Evolutionary conservation across 208 protist species (phyloP).

Genomic region (Leishmania turanica): DNA sequence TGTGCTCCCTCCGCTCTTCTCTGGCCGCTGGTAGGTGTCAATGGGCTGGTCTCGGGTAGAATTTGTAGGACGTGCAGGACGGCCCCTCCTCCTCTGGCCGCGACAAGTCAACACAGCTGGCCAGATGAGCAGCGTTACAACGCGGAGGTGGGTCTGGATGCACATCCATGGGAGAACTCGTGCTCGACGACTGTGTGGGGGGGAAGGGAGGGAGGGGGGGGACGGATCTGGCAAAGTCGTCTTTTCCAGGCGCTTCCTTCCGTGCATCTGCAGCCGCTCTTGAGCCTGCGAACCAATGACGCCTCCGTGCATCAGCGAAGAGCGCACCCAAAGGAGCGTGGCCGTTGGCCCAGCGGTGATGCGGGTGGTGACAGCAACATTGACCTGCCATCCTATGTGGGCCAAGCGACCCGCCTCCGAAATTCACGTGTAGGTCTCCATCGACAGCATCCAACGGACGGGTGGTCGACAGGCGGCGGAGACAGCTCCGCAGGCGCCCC

Average conservation of each 20-base stretch:
- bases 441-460: not conserved
- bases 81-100: slow-evolving; percentile 26
- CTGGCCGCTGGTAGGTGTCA: no score
- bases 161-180: not conserved
- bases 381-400: not conserved
- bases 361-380: not conserved
- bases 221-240: slow-evolving; percentile 20
- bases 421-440: not conserved
- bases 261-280: not conserved
- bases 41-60: no score
- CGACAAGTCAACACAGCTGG: slow-evolving; percentile 8
- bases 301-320: not conserved
- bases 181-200: slow-evolving; percentile 10
- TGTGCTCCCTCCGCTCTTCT: no score
- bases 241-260: slow-evolving; percentile 26
- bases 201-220: not conserved
- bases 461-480: not conserved
- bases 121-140: slow-evolving; percentile 16
- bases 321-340: slow-evolving; percentile 3
- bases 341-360: slow-evolving; percentile 2
- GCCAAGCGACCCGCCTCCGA: not conserved
- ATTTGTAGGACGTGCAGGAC: no score
- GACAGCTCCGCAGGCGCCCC: not conserved
- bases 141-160: not conserved
- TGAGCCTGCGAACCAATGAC: slow-evolving; percentile 1